Base-by-base conservation (phyloP, 257 asterid species). In the Schizonepeta tenuifolia region DNA sequence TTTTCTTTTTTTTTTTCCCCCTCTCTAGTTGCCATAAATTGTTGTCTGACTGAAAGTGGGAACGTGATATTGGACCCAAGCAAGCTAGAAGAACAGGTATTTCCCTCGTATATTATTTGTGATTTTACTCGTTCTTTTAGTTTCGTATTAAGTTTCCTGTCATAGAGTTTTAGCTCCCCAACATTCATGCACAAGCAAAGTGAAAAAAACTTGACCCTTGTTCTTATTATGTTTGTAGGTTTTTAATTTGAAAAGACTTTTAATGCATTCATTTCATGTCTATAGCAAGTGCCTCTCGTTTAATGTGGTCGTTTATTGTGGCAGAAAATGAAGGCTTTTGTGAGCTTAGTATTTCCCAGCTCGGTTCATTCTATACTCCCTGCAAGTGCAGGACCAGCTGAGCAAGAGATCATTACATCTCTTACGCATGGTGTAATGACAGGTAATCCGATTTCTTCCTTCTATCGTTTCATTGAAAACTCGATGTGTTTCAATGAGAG, bases 1-100 rank as follows among this genome's bases (percentile, higher is more conserved):
- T 53, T 64, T 77, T 54, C 67, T 59, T 80, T 75, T 53, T 31
- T 5, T n/a, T n/a, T n/a, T n/a, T n/a, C n/a, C n/a, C n/a, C n/a
- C n/a, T 0, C 36, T 31, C 82, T 46, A 94, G 97, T 88, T 69
- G 79, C 96, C 78, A 85, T 91, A 73, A 67, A 88, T 61, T 94
- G 99, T 69, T 86, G 90, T 67, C 67, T 94, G 67, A 81, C 91
- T 4, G 87, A 91, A 70, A 84, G 77, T 74, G 92, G 92, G 65
- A 61, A 74, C n/a, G 76, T 86, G 71, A 64, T 91, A 62, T 69
- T 94, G 86, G 99, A 94, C 78, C 97, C 97, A 3, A 82, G 50
- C 87, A 89, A 88, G 83, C 76, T 74, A 35, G 99, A 94, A 78
- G 99, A 94, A 75, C 85, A 91, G 97, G 98, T 94, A 70, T 38